Evolutionary conservation across 2,329 filamentous ascomycete species (phyloP).

Genomic region (Ophiosphaerella herpotricha): DNA sequence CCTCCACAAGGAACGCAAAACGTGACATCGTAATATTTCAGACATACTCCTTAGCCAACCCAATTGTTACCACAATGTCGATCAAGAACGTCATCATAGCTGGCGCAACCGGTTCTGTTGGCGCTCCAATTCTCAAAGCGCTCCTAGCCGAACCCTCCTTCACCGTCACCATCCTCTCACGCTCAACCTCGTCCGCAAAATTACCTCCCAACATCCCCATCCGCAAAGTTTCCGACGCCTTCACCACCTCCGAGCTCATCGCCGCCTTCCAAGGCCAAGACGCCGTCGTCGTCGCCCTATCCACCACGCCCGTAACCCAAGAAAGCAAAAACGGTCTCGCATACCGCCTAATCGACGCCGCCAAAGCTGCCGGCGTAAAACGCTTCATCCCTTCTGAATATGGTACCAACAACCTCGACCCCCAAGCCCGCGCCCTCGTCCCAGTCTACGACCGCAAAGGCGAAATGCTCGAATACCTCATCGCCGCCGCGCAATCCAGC

Average conservation of each 20-base stretch:
- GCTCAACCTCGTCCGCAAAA: constrained; percentile 27
- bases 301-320: constrained; percentile 26
- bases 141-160: constrained; percentile 41
- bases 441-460: constrained; percentile 47
- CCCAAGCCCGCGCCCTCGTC: constrained; percentile 27
- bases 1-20: too few species aligned
- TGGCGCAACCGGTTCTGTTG: constrained; percentile 30
- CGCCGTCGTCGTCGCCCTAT: constrained; percentile 44
- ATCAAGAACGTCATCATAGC: constrained; percentile 37
- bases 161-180: constrained; percentile 39
- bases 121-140: constrained; percentile 33
- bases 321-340: constrained; percentile 21
- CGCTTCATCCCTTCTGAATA: constrained; percentile 50
- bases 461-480: constrained; percentile 42
- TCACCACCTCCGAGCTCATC: constrained; percentile 31
- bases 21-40: too few species aligned
- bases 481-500: constrained; percentile 21
- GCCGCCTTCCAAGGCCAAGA: constrained; percentile 43
- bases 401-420: constrained; percentile 45
- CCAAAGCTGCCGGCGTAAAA: constrained; percentile 46
- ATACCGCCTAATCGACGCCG: constrained; percentile 45
- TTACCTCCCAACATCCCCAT: constrained; percentile 31
- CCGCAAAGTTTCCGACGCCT: constrained; percentile 32
- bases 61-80: not conserved
- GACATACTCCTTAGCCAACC: too few species aligned